phyloP scores from a whole-genome alignment of 345 rosid genomes.

The Brassica nigra region DNA sequence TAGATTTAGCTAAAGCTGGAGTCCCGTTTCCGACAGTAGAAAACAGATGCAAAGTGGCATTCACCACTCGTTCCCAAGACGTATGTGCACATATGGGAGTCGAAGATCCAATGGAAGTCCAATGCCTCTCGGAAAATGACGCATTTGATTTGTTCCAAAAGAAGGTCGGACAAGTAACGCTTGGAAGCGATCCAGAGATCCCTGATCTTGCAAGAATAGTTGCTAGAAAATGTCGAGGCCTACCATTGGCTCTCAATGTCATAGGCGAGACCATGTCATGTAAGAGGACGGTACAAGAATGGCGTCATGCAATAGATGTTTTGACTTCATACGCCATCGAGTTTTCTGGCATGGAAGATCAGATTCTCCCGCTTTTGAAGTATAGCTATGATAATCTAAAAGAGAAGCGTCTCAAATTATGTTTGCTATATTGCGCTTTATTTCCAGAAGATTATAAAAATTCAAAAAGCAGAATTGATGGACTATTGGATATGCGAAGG shows the following conservation, averaged over 20 bases:
- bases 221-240: no score
- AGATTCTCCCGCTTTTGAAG: slow-evolving; percentile 37
- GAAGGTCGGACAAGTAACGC: no score
- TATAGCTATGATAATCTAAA: slow-evolving; percentile 38
- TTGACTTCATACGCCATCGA: slow-evolving; percentile 27
- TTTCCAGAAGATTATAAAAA: slow-evolving; percentile 37
- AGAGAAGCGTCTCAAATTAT: slow-evolving; percentile 6
- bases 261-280: slow-evolving; percentile 10
- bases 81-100: slow-evolving; percentile 18
- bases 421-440: slow-evolving; percentile 48
- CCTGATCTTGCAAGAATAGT: no score
- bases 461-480: slow-evolving; percentile 19
- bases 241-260: no score
- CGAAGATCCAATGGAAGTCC: background rate
- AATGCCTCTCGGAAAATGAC: slow-evolving; percentile 1
- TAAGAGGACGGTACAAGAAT: slow-evolving; percentile 24
- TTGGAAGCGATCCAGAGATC: no score
- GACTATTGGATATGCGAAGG: slow-evolving; percentile 41
- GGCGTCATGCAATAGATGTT: slow-evolving; percentile 41
- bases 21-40: background rate
- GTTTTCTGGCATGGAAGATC: slow-evolving; percentile 22
- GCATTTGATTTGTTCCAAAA: slow-evolving; percentile 14
- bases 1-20: slow-evolving; percentile 8
- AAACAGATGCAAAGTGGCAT: slow-evolving; percentile 8
- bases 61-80: background rate